Evolutionary conservation across 2,329 filamentous ascomycete genomes (phyloP), one percentile per base, ranked within the genome.

Genomic region (Fusarium coffeatum): DNA sequence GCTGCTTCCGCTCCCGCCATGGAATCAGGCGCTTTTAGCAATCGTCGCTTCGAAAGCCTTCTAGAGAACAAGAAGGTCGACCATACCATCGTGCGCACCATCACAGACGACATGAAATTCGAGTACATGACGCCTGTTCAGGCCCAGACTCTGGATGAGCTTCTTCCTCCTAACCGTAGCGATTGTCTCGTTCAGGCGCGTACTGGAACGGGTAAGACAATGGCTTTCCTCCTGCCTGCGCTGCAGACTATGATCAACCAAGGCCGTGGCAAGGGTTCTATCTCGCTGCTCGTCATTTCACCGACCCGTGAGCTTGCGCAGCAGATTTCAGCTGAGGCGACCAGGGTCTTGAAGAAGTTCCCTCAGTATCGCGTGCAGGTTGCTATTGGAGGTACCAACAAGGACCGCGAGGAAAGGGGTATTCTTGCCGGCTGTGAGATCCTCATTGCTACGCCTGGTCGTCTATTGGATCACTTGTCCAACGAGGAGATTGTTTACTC

Each of bases 141-240:
- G 77, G 83, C 85, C 18, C 83, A 85, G 18, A 86, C 85, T 5
- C 78, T 88, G 15, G 76, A 80, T 63, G 80, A 82, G 54, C 81
- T 87, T 57, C 80, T 86, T 13, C 80, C 82, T n/a, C 81, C 81
- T 1, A 79, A 79, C 53, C 79, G 81, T 27, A 77, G 73, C 54
- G 86, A 87, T 74, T 83, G 89, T 62, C 83, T 97, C 63, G 93
- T 93, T 9, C 93, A 96, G 79, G 93, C 93, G 54, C 94, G 92
- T 82, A 97, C 93, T 1, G 93, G 93, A 71, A 97, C 93, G 1
- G 93, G 93, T 73, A 97, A 97, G 82, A 97, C 93, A 0, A 80
- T 96, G 58, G 93, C 91, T 49, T 97, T 97, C 81, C 84, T 97
- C 37, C 83, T 96, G 6, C 93, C 93, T n/a, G 87, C 92, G n/a